Evolutionary conservation across 2,329 filamentous ascomycete species (phyloP).

Genomic region (Penicillium corylophilum): DNA sequence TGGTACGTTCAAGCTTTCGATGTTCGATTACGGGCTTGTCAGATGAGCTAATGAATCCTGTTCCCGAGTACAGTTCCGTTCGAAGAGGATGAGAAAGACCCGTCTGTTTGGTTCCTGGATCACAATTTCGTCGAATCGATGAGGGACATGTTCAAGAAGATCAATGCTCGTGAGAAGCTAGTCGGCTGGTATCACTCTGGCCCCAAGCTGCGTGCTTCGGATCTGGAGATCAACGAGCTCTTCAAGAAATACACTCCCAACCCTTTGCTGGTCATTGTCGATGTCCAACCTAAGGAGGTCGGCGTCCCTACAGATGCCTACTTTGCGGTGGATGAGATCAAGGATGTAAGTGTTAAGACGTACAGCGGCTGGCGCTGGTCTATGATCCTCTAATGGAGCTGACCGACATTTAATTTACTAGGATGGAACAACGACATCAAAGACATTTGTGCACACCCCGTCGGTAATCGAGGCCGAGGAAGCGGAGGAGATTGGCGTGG

Average conservation of each 20-base stretch:
- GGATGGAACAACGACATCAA: constrained; percentile 95
- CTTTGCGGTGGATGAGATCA: constrained; percentile 99
- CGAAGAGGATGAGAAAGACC: constrained; percentile 98
- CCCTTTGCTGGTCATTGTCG: constrained; percentile 93
- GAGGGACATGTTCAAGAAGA: constrained; percentile 99
- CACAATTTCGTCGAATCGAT: constrained; percentile 99
- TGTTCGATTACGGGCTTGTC: neutral
- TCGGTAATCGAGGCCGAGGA: constrained; percentile 99
- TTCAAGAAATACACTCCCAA: constrained; percentile 99
- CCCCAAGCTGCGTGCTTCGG: constrained; percentile 91
- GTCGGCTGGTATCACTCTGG: constrained; percentile 99
- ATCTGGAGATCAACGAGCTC: constrained; percentile 98
- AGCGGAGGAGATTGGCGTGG: constrained; percentile 97
- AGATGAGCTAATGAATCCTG: constrained; percentile 20
- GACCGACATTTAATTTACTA: constrained; percentile 39
- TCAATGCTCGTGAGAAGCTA: constrained; percentile 97
- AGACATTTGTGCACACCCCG: constrained; percentile 97
- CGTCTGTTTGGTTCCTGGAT: constrained; percentile 97
- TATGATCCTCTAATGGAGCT: neutral
- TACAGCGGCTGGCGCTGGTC: neutral
- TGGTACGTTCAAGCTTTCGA: constrained; percentile 56
- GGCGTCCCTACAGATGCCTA: constrained; percentile 98
- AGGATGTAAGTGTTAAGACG: constrained; percentile 68
- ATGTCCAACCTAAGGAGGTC: constrained; percentile 96
- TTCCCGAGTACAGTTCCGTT: constrained; percentile 71